Percentiles rank a stretch among this genome's conserved stretches.
These are phyloP conservation scores for Rhizopogon salebrosus DNA, from an alignment of 768 basidiomycete genomes.

Conservation along the genomic window DNA sequence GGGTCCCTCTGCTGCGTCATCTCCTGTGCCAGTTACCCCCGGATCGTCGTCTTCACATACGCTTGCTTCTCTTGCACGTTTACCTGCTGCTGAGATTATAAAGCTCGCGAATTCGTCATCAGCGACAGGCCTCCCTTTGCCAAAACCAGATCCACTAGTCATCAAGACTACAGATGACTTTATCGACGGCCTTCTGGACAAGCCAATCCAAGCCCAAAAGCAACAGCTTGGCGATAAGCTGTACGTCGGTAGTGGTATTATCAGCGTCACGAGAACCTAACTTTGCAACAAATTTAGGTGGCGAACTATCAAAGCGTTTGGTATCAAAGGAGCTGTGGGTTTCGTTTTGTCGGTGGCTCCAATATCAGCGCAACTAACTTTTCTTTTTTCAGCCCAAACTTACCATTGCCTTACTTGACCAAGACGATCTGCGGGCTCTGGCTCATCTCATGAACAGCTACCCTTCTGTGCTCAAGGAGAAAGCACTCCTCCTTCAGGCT, in stretches of 20 bases:
- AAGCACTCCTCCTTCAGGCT: constrained; percentile 37
- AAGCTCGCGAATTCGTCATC: constrained; percentile 51
- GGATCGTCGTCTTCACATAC: constrained; percentile 44
- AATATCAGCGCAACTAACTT: background rate
- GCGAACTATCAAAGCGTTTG: constrained; percentile 64
- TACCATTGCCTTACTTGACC: constrained; percentile 77
- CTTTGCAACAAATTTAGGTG: constrained; percentile 31
- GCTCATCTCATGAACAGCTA: constrained; percentile 88
- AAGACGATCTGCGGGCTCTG: constrained; percentile 79
- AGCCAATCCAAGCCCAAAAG: constrained; percentile 59
- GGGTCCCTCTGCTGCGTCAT: constrained; percentile 66
- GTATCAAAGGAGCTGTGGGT: constrained; percentile 75
- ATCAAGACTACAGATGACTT: constrained; percentile 70
- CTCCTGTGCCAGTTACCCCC: constrained; percentile 64
- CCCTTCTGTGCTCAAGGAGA: constrained; percentile 77
- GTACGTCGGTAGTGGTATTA: constrained; percentile 31
- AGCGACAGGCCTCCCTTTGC: constrained; percentile 46
- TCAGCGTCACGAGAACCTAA: background rate
- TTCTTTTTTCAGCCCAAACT: constrained; percentile 59
- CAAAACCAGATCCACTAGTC: constrained; percentile 66
- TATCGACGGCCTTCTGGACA: constrained; percentile 54
- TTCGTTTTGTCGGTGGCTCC: background rate
- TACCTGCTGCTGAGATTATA: constrained; percentile 76
- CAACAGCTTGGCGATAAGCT: constrained; percentile 79
- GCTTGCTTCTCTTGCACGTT: constrained; percentile 60